phyloP scores from a whole-genome alignment of 2,329 filamentous ascomycete species.

The Neocucurbitaria cava region DNA sequence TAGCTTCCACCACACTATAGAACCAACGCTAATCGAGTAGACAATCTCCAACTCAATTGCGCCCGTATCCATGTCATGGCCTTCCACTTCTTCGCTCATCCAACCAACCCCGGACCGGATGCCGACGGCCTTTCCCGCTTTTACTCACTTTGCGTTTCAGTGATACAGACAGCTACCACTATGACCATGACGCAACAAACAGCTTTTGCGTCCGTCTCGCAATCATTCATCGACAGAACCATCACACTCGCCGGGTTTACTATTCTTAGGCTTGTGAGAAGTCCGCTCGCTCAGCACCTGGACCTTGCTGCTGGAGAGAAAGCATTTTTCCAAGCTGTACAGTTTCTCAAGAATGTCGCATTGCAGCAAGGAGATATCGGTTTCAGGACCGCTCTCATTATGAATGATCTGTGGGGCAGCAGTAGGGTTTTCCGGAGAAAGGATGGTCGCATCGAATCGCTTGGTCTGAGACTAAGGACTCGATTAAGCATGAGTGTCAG shows the following conservation, averaged over 20 bases:
- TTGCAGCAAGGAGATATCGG: slow-evolving; percentile 44
- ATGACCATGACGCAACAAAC: slow-evolving; percentile 30
- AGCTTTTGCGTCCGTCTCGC: slow-evolving; percentile 35
- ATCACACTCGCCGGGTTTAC: slow-evolving; percentile 42
- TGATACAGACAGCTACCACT: slow-evolving; percentile 32
- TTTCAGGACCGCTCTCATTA: slow-evolving; percentile 36
- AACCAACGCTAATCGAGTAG: slow-evolving; percentile 26
- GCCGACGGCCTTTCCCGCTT: slow-evolving; percentile 37
- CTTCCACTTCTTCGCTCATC: slow-evolving; percentile 47
- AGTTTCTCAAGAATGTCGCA: slow-evolving; percentile 43
- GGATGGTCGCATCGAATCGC: slow-evolving; percentile 41
- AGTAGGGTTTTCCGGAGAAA: slow-evolving; percentile 40
- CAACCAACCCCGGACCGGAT: slow-evolving; percentile 34
- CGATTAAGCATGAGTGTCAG: slow-evolving; percentile 47
- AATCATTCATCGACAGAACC: slow-evolving; percentile 44
- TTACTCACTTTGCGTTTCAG: slow-evolving; percentile 43
- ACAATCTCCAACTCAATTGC: slow-evolving; percentile 43
- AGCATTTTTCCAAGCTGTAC: slow-evolving; percentile 40
- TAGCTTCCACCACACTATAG: not conserved
- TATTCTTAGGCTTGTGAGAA: slow-evolving; percentile 41
- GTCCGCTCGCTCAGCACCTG: slow-evolving; percentile 39
- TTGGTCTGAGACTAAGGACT: slow-evolving; percentile 41
- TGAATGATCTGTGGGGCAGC: slow-evolving; percentile 46
- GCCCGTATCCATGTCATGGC: slow-evolving; percentile 44
- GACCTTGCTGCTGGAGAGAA: slow-evolving; percentile 44